A percentile compares a stretch with the other conserved stretches of the same genome.
Conservation (phyloP, 345 rosid species). For the Xanthoceras sorbifolium region DNA sequence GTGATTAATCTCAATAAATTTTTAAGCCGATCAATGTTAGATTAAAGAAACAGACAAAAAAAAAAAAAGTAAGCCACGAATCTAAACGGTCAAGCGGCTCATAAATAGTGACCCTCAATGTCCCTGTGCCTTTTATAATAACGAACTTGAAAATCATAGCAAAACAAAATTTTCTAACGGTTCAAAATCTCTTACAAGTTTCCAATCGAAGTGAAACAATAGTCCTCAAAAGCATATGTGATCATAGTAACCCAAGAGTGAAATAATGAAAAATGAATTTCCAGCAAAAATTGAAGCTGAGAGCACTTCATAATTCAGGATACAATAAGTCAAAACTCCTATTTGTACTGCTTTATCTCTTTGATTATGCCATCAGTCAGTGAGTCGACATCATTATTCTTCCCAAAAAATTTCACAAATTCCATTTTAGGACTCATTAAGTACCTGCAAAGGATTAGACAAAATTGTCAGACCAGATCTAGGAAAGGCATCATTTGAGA, state of each 20-base stretch:
- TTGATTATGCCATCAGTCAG: conserved; percentile 72
- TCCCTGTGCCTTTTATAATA: background rate
- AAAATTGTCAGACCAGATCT: conserved; percentile 9
- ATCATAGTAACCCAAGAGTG: background rate
- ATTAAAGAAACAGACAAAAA: too few species aligned
- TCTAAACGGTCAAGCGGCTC: too few species aligned
- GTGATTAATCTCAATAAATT: too few species aligned
- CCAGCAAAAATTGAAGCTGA: background rate
- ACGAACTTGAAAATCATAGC: background rate
- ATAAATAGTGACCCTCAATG: background rate
- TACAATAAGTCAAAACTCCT: background rate
- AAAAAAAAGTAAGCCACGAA: too few species aligned
- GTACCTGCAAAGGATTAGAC: conserved; percentile 56
- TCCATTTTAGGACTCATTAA: conserved; percentile 88
- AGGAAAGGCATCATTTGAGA: background rate
- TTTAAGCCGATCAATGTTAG: too few species aligned
- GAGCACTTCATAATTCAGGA: background rate
- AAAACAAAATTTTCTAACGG: background rate
- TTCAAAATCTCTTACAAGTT: background rate
- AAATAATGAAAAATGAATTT: background rate
- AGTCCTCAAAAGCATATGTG: background rate
- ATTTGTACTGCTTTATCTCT: conserved; percentile 64
- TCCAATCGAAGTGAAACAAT: background rate
- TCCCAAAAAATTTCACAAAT: conserved; percentile 87
- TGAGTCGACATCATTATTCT: conserved; percentile 78